Evolutionary conservation across 2,329 filamentous ascomycete species (phyloP).

Genomic region (Apiospora aurea): DNA sequence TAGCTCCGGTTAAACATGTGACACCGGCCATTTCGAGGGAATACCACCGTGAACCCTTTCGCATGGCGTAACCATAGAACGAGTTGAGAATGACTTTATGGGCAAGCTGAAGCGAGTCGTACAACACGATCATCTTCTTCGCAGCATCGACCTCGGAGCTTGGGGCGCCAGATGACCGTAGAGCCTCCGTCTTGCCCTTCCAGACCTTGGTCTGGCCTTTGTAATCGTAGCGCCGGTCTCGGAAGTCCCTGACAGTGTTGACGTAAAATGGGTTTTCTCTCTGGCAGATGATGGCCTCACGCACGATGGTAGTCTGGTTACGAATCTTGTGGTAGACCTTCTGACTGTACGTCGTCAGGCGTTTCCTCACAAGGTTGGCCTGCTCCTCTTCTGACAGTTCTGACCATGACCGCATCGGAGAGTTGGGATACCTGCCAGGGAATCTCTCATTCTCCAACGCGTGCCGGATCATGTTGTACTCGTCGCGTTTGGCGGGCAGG

Average conservation of each 20-base stretch:
- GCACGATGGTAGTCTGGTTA: slow-evolving; percentile 88
- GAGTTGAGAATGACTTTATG: slow-evolving; percentile 99
- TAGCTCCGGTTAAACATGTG: slow-evolving; percentile 93
- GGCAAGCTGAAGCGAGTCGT: slow-evolving; percentile 92
- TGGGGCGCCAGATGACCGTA: slow-evolving; percentile 83
- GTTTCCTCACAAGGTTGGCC: slow-evolving; percentile 79
- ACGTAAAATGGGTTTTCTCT: slow-evolving; percentile 99
- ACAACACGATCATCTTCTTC: slow-evolving; percentile 98
- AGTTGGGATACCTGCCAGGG: slow-evolving; percentile 77
- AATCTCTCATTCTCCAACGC: slow-evolving; percentile 92
- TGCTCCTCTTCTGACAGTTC: slow-evolving; percentile 86
- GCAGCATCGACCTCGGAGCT: slow-evolving; percentile 84
- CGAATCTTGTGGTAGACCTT: slow-evolving; percentile 99
- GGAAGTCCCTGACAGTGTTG: slow-evolving; percentile 92
- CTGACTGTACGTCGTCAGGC: slow-evolving; percentile 90
- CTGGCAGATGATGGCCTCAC: slow-evolving; percentile 98
- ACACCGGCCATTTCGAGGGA: slow-evolving; percentile 99
- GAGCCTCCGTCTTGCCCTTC: slow-evolving; percentile 92
- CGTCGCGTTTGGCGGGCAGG: slow-evolving; percentile 91
- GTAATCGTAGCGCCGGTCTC: slow-evolving; percentile 97
- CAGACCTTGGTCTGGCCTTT: slow-evolving; percentile 98
- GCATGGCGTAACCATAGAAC: slow-evolving; percentile 99
- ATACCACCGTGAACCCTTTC: slow-evolving; percentile 98
- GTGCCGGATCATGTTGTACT: slow-evolving; percentile 98
- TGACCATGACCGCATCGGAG: slow-evolving; percentile 76